phyloP scores from a whole-genome alignment of 2,329 filamentous ascomycete species.

The Pseudocercospora cruenta region DNA sequence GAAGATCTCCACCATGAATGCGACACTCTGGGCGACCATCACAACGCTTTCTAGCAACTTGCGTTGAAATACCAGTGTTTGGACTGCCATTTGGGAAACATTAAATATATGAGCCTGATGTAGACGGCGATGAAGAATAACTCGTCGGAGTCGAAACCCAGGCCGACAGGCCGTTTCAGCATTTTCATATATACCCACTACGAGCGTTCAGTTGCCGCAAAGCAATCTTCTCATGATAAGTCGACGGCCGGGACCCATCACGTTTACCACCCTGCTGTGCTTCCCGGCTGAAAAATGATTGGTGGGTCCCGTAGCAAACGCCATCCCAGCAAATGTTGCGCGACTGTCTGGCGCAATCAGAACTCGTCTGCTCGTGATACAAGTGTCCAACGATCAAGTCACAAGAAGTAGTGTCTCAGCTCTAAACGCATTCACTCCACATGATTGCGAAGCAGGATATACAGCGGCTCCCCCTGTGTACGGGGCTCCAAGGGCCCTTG shows the following conservation, averaged over 20 bases:
- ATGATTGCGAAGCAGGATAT: too few species aligned
- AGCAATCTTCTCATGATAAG: background rate
- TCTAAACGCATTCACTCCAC: too few species aligned
- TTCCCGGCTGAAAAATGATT: background rate
- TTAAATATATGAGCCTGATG: background rate
- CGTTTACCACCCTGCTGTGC: background rate
- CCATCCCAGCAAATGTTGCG: conserved; percentile 5
- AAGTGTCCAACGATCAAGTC: background rate
- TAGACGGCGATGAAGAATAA: background rate
- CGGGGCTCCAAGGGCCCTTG: too few species aligned
- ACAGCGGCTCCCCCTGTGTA: too few species aligned
- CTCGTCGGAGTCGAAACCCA: too few species aligned
- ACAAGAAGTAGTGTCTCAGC: background rate
- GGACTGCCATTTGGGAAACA: too few species aligned
- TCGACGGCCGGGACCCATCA: too few species aligned
- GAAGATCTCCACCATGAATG: background rate
- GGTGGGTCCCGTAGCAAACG: background rate
- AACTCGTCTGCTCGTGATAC: conserved; percentile 2
- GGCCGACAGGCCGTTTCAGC: background rate
- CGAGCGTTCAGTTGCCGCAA: background rate
- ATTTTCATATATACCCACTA: background rate
- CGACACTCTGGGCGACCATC: background rate
- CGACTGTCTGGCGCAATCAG: conserved; percentile 3
- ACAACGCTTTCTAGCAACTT: background rate
- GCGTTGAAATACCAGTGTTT: background rate